These are phyloP conservation scores for Beauveria caledonica DNA, from an alignment of 2,329 filamentous ascomycete genomes.

Conservation along the genomic window DNA sequence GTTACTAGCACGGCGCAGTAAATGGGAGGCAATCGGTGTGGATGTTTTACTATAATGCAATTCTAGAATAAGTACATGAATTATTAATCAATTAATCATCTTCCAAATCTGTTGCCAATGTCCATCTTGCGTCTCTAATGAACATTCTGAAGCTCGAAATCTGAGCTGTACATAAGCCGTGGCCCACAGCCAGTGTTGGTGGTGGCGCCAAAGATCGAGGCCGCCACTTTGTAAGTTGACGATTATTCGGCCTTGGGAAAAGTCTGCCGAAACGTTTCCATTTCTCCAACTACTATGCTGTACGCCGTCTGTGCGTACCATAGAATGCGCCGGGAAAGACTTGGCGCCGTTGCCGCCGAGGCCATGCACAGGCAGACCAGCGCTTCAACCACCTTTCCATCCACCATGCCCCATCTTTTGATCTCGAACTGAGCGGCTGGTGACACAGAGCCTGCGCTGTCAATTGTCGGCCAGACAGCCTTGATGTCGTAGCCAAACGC, in stretches of 20 bases:
- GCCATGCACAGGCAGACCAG: not conserved
- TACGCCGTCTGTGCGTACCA: conserved; percentile 18
- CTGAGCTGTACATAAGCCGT: too few species aligned
- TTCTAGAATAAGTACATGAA: too few species aligned
- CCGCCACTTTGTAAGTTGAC: not conserved
- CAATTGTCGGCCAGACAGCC: not conserved
- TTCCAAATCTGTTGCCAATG: too few species aligned
- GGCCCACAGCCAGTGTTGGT: not conserved
- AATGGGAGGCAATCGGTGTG: too few species aligned
- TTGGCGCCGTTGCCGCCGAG: conserved; percentile 17
- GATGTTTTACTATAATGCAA: too few species aligned
- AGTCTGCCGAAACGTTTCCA: not conserved
- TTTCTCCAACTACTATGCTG: conserved; percentile 21
- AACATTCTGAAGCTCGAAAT: too few species aligned
- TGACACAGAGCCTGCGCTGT: not conserved
- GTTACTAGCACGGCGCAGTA: too few species aligned
- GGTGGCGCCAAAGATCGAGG: not conserved
- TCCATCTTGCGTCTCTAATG: too few species aligned
- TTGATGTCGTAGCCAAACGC: conserved; percentile 3
- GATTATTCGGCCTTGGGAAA: not conserved
- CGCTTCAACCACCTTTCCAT: not conserved
- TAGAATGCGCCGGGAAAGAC: not conserved
- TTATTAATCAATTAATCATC: too few species aligned
- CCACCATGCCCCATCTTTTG: not conserved
- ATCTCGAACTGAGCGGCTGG: not conserved